Evolutionary conservation across 495 filamentous ascomycete genomes (phyloP), one percentile per base, ranked within the genome.

Genomic region (Tuber aestivum): DNA sequence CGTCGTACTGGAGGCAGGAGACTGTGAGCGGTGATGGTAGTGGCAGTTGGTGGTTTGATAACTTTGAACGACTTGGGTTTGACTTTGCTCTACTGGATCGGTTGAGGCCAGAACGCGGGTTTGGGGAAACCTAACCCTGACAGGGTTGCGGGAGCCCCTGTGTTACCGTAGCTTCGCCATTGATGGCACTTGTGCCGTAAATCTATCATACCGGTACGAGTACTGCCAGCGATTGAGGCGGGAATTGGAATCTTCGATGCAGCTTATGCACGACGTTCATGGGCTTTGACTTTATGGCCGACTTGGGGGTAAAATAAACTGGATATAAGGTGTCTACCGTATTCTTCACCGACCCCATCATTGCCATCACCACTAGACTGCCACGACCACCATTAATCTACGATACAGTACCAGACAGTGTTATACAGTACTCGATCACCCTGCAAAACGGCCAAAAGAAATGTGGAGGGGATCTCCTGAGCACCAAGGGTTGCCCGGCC

Each of bases 21-120:
- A n/a, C 23, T 56, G 21, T 56, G 7, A 23, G 8, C n/a, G n/a
- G 50, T 56, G 56, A 7, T 35, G 27, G 27, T 65, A 4, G 14
- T 32, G 27, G 56, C 32, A 10, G 27, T n/a, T 48, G 45, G 23
- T 23, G 45, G 5, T 45, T 45, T 18, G 42, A 45, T n/a, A 50
- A 6, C 45, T 50, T 18, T 50, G 44, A 42, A 42, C 8, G 41
- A 1, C 8, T 42, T 10, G 3, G 41, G 10, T 50, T 50, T 50
- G 9, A 23, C 10, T 45, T 20, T 56, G 10, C 23, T 3, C n/a
- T 56, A 9, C 48, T 61, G 12, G 50, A 61, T 61, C 56, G 56
- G 56, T 65, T 70, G 41, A 41, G 69, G 68, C 70, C 37, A 72
- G 78, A 73, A 75, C 65, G 69, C 69, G 72, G 72, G 40, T 50